Evolutionary conservation across 228 moss, liverwort and hornwort species (phyloP), one percentile per base, ranked within the genome.

Genomic region (Sphagnum magellanicum): DNA sequence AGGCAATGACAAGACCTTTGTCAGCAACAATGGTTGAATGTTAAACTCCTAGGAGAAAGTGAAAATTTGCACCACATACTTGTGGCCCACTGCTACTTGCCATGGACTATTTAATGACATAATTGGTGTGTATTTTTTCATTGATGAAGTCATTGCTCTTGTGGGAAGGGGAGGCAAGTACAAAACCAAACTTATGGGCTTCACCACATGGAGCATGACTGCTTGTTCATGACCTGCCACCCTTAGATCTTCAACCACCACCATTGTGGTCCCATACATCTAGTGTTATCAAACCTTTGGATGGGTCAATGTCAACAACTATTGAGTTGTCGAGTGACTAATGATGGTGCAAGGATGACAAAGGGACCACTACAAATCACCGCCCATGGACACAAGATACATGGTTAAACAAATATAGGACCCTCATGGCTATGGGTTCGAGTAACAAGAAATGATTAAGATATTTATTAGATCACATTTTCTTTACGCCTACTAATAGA

Each of bases 71-170:
- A 96, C 88, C 62, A 92, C 86, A 77, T 96, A 96, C 74, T 92
- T 96, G 67, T 86, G 87, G 65, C 91, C 92, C 60, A 83, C 80
- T 78, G 91, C 95, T 76, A 92, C 89, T 82, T 96, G 92, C 95
- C 92, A 96, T 14, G 74, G 78, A 61, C 89, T 67, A 50, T 89
- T 92, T 65, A 88, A 81, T 50, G 86, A 66, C 64, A 89, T 71
- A 58, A 83, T 70, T 63, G 84, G 78, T 74, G 75, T 74, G 70
- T 84, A 87, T 71, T 76, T 76, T 70, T 67, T 81, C 53, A 75
- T 63, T 47, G 71, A 72, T 77, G 77, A 79, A 81, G 78, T 72
- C 64, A 81, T 90, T n/a, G n/a, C n/a, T 77, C 83, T 83, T 16
- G 74, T 77, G 52, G 77, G 70, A 68, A 92, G 79, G 62, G 92